A percentile compares a stretch with the other conserved stretches of the same genome.
Evolutionary conservation across 805 yeast genomes (phyloP).

Genomic region (Ogataea sp.): DNA sequence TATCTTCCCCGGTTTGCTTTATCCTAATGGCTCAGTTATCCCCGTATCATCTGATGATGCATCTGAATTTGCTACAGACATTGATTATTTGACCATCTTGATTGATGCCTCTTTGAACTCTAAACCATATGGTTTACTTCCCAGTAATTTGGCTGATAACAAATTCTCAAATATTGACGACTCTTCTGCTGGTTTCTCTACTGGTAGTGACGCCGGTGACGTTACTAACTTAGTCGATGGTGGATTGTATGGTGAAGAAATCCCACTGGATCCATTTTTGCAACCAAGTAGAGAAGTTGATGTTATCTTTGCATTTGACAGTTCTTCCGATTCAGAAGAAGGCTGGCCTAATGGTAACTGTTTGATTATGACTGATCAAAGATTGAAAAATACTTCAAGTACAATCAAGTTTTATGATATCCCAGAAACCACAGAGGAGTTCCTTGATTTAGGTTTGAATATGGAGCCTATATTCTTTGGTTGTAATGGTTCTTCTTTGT

Average conservation of each 20-base stretch:
- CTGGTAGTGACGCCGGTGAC: slow-evolving; percentile 14
- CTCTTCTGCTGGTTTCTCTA: slow-evolving; percentile 23
- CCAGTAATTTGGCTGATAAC: slow-evolving; percentile 34
- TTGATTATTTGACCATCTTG: not conserved
- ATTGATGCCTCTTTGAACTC: not conserved
- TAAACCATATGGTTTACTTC: slow-evolving; percentile 33
- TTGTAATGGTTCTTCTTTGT: slow-evolving; percentile 53
- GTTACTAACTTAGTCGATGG: slow-evolving; percentile 20
- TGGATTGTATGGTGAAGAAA: slow-evolving; percentile 37
- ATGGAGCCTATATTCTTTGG: slow-evolving; percentile 73
- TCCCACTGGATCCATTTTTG: slow-evolving; percentile 58
- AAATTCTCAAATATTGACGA: slow-evolving; percentile 1
- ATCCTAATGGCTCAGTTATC: not conserved
- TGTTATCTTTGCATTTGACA: slow-evolving; percentile 55
- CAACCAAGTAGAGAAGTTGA: slow-evolving; percentile 54
- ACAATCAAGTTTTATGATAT: slow-evolving; percentile 59
- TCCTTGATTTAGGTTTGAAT: slow-evolving; percentile 48
- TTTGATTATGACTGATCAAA: slow-evolving; percentile 40
- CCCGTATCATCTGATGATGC: not conserved
- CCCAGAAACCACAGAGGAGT: slow-evolving; percentile 56
- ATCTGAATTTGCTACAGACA: not conserved
- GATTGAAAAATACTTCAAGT: slow-evolving; percentile 24
- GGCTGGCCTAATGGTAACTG: slow-evolving; percentile 62
- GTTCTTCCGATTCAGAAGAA: slow-evolving; percentile 50
- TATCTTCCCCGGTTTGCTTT: slow-evolving; percentile 31